phyloP scores from a whole-genome alignment of 495 filamentous ascomycete species.

The Aspergillus affinis region DNA sequence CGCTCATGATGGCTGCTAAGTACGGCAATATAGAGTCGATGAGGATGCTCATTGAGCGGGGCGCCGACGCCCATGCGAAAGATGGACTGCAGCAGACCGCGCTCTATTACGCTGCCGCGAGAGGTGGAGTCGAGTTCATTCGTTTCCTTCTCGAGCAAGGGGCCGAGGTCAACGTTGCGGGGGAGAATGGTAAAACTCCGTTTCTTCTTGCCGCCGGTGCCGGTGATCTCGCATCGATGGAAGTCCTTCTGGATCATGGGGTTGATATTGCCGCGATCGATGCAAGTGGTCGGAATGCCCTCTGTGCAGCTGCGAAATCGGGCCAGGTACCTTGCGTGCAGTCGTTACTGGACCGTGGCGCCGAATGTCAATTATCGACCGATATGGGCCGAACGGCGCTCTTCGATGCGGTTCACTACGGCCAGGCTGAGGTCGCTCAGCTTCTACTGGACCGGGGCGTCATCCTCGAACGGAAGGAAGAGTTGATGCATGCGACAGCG shows the following conservation, averaged over 20 bases:
- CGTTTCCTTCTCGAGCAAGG: not conserved
- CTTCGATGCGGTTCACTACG: not conserved
- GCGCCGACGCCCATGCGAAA: not conserved
- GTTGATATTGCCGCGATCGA: not conserved
- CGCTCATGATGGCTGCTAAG: not conserved
- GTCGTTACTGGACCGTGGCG: not conserved
- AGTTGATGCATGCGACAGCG: not conserved
- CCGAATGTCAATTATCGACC: not conserved
- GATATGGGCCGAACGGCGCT: not conserved
- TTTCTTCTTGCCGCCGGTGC: not conserved
- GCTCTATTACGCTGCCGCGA: not conserved
- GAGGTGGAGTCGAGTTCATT: not conserved
- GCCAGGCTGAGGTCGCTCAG: not conserved
- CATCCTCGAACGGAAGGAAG: not conserved
- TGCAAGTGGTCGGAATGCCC: not conserved
- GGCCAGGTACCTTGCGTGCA: not conserved
- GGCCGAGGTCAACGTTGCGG: not conserved
- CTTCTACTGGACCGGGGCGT: not conserved
- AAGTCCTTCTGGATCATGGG: not conserved
- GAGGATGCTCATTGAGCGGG: not conserved
- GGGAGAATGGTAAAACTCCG: not conserved
- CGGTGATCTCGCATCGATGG: not conserved
- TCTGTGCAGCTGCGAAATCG: not conserved
- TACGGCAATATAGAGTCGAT: not conserved
- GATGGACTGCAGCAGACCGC: not conserved